phyloP scores from a whole-genome alignment of 169 alveolate species.

The Neospora caninum region DNA sequence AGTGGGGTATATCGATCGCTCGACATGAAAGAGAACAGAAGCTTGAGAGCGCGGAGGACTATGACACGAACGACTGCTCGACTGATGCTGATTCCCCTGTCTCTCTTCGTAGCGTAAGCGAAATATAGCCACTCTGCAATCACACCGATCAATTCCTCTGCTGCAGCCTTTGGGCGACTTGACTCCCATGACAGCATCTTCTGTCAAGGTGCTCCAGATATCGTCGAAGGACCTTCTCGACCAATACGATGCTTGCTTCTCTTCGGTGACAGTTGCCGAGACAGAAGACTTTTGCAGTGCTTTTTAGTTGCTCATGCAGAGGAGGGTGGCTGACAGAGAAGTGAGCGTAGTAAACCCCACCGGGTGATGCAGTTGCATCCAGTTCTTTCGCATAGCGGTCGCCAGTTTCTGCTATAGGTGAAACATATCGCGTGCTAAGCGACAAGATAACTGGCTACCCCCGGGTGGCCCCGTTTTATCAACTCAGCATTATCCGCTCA shows the following conservation, averaged over 20 bases:
- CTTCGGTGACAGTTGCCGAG: not conserved
- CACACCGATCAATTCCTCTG: not conserved
- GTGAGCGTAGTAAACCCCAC: no score
- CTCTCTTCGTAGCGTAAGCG: not conserved
- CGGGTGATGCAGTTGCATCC: no score
- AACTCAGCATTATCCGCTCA: no score
- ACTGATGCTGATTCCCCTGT: not conserved
- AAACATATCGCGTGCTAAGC: no score
- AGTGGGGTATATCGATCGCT: no score
- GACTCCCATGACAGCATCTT: not conserved
- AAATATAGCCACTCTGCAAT: not conserved
- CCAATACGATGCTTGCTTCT: not conserved
- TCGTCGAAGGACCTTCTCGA: not conserved
- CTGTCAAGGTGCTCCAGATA: not conserved
- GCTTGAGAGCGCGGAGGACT: not conserved
- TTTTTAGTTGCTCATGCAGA: not conserved
- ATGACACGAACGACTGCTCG: not conserved
- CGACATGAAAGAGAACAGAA: not conserved
- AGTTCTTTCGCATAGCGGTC: no score
- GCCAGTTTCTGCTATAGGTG: no score
- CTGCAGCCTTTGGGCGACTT: not conserved
- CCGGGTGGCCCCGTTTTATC: no score
- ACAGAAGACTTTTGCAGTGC: slow-evolving; percentile 2
- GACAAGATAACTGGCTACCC: no score
- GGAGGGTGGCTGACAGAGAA: no score